Conservation (phyloP, 352 stramenopile genomes). For the Pythium apleroticum region DNA sequence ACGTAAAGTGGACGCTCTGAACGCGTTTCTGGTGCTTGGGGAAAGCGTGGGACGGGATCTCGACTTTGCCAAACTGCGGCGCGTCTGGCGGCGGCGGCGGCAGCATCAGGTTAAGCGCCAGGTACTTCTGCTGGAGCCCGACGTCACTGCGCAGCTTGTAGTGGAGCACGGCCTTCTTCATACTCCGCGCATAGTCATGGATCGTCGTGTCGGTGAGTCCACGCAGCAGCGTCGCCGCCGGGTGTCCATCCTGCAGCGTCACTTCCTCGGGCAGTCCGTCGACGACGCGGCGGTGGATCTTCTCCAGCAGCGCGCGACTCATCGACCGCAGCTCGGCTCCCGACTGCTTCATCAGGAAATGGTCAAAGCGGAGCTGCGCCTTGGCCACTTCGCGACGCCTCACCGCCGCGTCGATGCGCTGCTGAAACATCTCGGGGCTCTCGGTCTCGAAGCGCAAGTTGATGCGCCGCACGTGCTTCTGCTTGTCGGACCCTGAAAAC, state of each 20-base stretch:
- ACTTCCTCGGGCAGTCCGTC: conserved; percentile 71
- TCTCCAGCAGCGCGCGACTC: conserved; percentile 69
- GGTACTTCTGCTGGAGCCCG: conserved; percentile 67
- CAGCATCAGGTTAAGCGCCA: conserved; percentile 61
- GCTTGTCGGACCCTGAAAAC: conserved; percentile 82
- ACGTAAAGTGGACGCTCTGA: conserved; percentile 47
- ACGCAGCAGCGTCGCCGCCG: conserved; percentile 62
- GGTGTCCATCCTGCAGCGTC: conserved; percentile 58
- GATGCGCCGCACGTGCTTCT: conserved; percentile 88
- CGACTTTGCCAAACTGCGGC: conserved; percentile 75
- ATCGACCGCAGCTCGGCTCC: conserved; percentile 74
- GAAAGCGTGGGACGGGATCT: conserved; percentile 73
- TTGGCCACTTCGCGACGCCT: conserved; percentile 75
- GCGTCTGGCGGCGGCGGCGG: conserved; percentile 26
- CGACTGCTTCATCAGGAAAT: conserved; percentile 86
- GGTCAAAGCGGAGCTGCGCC: conserved; percentile 88
- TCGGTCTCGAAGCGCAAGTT: conserved; percentile 92
- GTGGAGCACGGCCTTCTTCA: conserved; percentile 91
- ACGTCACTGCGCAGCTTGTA: conserved; percentile 55
- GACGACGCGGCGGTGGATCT: conserved; percentile 84
- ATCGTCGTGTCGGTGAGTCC: conserved; percentile 88
- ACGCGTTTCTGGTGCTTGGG: conserved; percentile 53
- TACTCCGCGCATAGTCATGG: conserved; percentile 88
- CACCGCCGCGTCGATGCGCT: conserved; percentile 66
- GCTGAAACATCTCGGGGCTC: conserved; percentile 63